Base-by-base conservation (phyloP, 2,329 filamentous ascomycete genomes). In the Pseudocercospora eumusae region DNA sequence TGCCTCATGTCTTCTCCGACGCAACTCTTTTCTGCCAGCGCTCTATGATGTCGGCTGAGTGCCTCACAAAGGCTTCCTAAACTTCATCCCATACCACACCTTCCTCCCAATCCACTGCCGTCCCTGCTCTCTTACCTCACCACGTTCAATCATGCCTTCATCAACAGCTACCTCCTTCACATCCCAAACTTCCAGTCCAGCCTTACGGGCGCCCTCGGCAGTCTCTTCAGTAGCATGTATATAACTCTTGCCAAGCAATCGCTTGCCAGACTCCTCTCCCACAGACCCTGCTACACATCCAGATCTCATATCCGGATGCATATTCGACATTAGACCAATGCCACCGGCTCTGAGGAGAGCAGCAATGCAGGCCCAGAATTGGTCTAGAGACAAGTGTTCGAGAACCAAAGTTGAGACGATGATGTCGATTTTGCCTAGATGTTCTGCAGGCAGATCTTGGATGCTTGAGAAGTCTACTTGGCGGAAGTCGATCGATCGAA, bases 221-320 rank as follows among this genome's bases (percentile, higher is more conserved):
- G 84, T 80, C 62, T 87, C 82, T 4, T 73, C 65, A 20, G 84
- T 71, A 11, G 76, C 79, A 75, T 89, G 81, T 44, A 80, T 80
- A 73, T 82, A 88, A 70, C 86, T 88, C 27, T 75, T 78, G 0
- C 85, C 84, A 52, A 84, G 76, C 15, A 89, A 80, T 76, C 89
- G 88, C 53, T 79, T 76, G 4, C 81, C 82, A n/a, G 23, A 13
- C 0, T 80, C 80, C 18, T 73, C 74, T 6, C 86, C 83, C 11
- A 85, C 77, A 68, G 89, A 89, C 0, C 87, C 86, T 0, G 86
- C 86, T 69, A 86, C 85, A 25, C 81, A 83, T 15, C 81, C 77
- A 13, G 65, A 64, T 1, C 85, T 86, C 86, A 89, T 88, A 2
- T 88, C 83, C 1, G 80, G 74, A 71, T 89, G 87, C 87, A 89